A percentile compares a stretch with the other conserved stretches of the same genome.
Conservation (phyloP, 2,329 filamentous ascomycete genomes). For the Rutstroemia sp. region DNA sequence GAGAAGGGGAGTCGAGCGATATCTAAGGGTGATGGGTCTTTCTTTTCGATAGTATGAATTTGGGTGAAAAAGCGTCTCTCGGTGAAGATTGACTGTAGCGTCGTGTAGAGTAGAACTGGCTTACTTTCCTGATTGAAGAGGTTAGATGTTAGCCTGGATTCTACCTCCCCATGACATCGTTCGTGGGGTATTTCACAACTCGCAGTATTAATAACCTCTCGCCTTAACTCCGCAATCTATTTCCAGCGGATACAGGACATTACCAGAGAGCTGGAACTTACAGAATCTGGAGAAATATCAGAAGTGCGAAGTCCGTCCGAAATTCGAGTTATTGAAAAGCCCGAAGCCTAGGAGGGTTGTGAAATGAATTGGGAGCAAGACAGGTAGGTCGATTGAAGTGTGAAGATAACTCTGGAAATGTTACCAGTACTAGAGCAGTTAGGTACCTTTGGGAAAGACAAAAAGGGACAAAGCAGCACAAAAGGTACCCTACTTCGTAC, state of each 20-base stretch:
- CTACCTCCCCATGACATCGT: conserved; percentile 6
- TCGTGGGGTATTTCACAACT: conserved; percentile 1
- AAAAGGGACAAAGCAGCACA: no score
- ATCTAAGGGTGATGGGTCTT: not conserved
- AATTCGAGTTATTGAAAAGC: no score
- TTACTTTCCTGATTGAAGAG: not conserved
- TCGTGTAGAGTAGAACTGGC: not conserved
- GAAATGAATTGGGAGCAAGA: no score
- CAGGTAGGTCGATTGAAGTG: no score
- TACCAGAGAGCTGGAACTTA: not conserved
- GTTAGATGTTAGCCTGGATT: not conserved
- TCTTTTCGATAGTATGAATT: not conserved
- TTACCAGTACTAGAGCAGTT: no score
- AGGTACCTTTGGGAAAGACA: no score
- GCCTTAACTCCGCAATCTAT: not conserved
- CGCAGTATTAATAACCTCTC: not conserved
- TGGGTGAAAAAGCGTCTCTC: not conserved
- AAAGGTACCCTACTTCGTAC: no score
- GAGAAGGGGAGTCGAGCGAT: no score
- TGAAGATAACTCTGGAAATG: no score
- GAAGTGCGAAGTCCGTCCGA: no score
- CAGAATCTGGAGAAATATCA: not conserved
- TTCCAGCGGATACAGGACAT: not conserved
- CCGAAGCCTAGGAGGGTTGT: no score
- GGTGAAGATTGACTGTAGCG: not conserved